Base-by-base conservation (phyloP, 139 green algal genomes). In the Coccomyxa sp. region DNA sequence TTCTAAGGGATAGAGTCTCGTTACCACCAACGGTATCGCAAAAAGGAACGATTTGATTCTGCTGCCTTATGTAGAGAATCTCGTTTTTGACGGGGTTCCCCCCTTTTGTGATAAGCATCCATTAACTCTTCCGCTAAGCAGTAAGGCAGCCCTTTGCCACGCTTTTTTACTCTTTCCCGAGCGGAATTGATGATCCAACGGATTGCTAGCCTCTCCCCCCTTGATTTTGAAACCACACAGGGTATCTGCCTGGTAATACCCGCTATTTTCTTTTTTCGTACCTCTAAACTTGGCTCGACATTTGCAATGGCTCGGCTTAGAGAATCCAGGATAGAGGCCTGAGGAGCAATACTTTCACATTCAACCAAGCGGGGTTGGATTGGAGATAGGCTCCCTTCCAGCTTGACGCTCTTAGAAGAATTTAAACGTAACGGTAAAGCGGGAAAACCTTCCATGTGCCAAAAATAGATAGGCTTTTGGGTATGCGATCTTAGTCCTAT, bases 1-100 rank as follows among this genome's bases (percentile, higher is more conserved):
- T 51, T 51, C 38, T 51, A 51, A 51, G 38, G 38, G 38, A 51
- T 51, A 51, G 3, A 3, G 38, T 11, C 38, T 7, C 38, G 27
- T 88, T 85, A 88, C 88, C 88, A 91, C 88, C 88, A 91, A 85
- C 85, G 88, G 84, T 90, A 91, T 58, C 85, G 76, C 76, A 85
- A 82, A 87, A 88, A 90, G 59, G 86, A 85, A 88, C 88, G 79
- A 85, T 91, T 91, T 38, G 27, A 67, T 76, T 88, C 76, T 76
- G 86, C 86, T 81, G 85, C 63, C 84, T 88, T 85, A 81, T 88
- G 88, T 71, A 86, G 81, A 51, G 87, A 79, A 79, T 91, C 77
- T 90, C 86, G 82, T 86, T 86, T 88, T 88, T 82, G 58, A 14
- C 77, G 77, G 31, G 84, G 82, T 79, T 87, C 74, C 59, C 88